phyloP scores from a whole-genome alignment of 73 alveolate species.

The Tetrahymena thermophila region DNA sequence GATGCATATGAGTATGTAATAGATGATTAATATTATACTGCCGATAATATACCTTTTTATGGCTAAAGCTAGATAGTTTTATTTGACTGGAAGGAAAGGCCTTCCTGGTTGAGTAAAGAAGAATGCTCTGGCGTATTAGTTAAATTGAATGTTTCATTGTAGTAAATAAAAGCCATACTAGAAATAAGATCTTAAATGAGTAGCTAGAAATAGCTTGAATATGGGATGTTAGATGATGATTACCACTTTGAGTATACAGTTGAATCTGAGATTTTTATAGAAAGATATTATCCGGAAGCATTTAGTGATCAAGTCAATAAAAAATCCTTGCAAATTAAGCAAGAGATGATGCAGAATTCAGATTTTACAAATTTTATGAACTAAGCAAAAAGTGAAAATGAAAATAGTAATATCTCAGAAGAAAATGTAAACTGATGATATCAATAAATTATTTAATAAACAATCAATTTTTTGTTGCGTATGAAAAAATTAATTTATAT shows the following conservation, averaged over 20 bases:
- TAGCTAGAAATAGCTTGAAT: not conserved
- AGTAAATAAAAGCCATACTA: not conserved
- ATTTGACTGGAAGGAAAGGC: not conserved
- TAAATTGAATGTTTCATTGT: not conserved
- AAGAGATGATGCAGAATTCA: not conserved
- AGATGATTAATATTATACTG: not conserved
- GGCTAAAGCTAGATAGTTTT: not conserved
- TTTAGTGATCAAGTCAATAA: not conserved
- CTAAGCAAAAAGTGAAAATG: not conserved
- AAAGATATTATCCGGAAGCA: not conserved
- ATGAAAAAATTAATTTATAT: too few relatives aligned
- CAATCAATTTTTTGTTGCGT: too few relatives aligned
- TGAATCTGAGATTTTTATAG: not conserved
- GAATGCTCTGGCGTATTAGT: not conserved
- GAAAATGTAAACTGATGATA: not conserved
- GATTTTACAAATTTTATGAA: not conserved
- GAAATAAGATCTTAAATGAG: not conserved
- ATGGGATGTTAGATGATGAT: not conserved
- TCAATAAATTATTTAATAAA: too few relatives aligned
- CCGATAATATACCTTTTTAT: not conserved
- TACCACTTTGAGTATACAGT: not conserved
- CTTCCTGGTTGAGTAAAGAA: not conserved
- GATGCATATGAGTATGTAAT: not conserved
- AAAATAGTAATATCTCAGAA: not conserved
- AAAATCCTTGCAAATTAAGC: not conserved